These are phyloP conservation scores for Clarireedia monteithiana DNA, from an alignment of 2,329 filamentous ascomycete species.

Conservation along the genomic window DNA sequence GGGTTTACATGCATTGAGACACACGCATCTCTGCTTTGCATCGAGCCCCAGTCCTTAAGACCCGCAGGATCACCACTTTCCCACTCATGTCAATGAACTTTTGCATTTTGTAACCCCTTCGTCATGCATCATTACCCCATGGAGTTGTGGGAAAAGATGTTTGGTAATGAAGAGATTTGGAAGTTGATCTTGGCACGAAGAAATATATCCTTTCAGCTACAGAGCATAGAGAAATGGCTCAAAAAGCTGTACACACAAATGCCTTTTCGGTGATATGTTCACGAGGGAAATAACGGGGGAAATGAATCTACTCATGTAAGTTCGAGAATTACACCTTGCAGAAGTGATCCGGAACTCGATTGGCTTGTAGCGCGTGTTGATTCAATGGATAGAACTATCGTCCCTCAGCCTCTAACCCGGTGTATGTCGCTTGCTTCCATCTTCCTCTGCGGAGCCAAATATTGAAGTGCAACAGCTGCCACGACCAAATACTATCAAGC, in stretches of 20 bases:
- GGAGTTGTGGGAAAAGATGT: conserved; percentile 43
- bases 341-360: not conserved
- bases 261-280: conserved; percentile 26
- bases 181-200: conserved; percentile 42
- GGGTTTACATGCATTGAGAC: no score
- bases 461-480: conserved; percentile 22
- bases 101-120: conserved; percentile 37
- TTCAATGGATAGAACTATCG: conserved; percentile 23
- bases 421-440: conserved; percentile 17
- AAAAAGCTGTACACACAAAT: conserved; percentile 45
- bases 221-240: conserved; percentile 34
- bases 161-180: conserved; percentile 53
- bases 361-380: conserved; percentile 22
- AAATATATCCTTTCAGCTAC: conserved; percentile 38
- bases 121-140: conserved; percentile 56
- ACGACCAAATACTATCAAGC: conserved; percentile 21
- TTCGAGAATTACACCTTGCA: not conserved
- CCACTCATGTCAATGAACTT: not conserved
- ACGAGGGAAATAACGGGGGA: not conserved
- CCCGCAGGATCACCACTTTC: no score
- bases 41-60: no score
- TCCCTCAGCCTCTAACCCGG: conserved; percentile 14
- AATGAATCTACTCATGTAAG: not conserved
- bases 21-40: no score
- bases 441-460: conserved; percentile 19